Conservation (phyloP, 2,329 filamentous ascomycete genomes). For the Colletotrichum filicis region DNA sequence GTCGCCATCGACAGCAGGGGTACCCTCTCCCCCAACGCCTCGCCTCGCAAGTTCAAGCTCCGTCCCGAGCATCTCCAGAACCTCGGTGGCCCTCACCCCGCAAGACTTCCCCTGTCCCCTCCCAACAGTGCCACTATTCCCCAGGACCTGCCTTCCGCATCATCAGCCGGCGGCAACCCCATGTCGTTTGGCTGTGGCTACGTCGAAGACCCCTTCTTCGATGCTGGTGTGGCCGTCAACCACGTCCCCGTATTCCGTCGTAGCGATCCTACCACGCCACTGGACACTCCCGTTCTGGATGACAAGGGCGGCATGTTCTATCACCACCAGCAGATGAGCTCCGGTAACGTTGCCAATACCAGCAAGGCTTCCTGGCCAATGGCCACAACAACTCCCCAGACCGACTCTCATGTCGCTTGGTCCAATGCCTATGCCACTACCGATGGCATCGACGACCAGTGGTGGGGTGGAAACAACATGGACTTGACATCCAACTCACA, state of each 20-base stretch:
- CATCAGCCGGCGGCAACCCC: constrained; percentile 25
- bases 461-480: constrained; percentile 47
- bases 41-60: constrained; percentile 47
- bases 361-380: constrained; percentile 41
- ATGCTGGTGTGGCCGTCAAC: constrained; percentile 38
- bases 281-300: constrained; percentile 49
- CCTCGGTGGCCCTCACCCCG: constrained; percentile 35
- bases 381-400: constrained; percentile 31
- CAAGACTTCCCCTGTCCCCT: constrained; percentile 37
- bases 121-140: constrained; percentile 41
- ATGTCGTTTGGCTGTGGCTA: constrained; percentile 48
- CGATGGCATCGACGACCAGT: constrained; percentile 37
- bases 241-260: constrained; percentile 44
- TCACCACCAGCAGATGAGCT: constrained; percentile 34
- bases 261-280: constrained; percentile 48
- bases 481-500: constrained; percentile 42
- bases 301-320: constrained; percentile 45
- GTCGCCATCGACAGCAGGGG: constrained; percentile 28
- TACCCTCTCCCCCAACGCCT: constrained; percentile 34
- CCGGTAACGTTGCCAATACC: constrained; percentile 31
- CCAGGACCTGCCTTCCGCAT: constrained; percentile 32
- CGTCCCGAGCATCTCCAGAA: constrained; percentile 39
- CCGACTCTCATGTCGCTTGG: constrained; percentile 32
- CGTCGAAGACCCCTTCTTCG: constrained; percentile 53
- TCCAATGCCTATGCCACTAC: constrained; percentile 28